Percentiles rank a stretch among this genome's conserved stretches.
These are phyloP conservation scores for Pythium grandisporangium DNA, from an alignment of 352 stramenopile genomes.

Conservation along the genomic window DNA sequence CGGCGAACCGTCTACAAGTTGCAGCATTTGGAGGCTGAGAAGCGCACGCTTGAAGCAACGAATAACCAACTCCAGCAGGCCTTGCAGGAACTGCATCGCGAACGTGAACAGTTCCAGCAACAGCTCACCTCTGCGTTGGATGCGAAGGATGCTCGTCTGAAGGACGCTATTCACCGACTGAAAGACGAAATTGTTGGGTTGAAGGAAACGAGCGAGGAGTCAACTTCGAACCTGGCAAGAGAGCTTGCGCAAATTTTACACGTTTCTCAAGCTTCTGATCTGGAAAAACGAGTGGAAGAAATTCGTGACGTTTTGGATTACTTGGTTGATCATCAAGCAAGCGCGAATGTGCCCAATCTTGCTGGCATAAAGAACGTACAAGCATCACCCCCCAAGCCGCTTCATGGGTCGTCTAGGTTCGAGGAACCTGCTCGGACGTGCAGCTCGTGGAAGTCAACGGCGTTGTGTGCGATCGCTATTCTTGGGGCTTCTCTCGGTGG, in stretches of 20 bases:
- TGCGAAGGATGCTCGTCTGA: not conserved
- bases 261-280: slow-evolving; percentile 1
- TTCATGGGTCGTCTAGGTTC: no score
- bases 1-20: slow-evolving; percentile 21
- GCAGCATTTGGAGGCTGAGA: slow-evolving; percentile 23
- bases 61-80: slow-evolving; percentile 17
- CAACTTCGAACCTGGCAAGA: slow-evolving; percentile 1
- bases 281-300: slow-evolving; percentile 10
- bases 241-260: slow-evolving; percentile 4
- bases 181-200: slow-evolving; percentile 4
- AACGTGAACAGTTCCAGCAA: slow-evolving; percentile 23
- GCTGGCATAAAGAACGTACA: no score
- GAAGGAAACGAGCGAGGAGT: slow-evolving; percentile 6
- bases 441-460: slow-evolving; percentile 11
- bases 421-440: slow-evolving; percentile 2
- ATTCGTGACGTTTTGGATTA: slow-evolving; percentile 9
- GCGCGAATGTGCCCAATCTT: no score
- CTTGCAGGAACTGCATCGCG: slow-evolving; percentile 21
- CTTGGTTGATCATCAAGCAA: slow-evolving; percentile 10
- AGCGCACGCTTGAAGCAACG: slow-evolving; percentile 16
- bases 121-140: slow-evolving; percentile 8
- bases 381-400: no score
- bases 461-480: slow-evolving; percentile 6
- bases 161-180: not conserved
- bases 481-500: slow-evolving; percentile 7